Conservation (phyloP, 345 rosid species). For the Syzygium jambos region DNA sequence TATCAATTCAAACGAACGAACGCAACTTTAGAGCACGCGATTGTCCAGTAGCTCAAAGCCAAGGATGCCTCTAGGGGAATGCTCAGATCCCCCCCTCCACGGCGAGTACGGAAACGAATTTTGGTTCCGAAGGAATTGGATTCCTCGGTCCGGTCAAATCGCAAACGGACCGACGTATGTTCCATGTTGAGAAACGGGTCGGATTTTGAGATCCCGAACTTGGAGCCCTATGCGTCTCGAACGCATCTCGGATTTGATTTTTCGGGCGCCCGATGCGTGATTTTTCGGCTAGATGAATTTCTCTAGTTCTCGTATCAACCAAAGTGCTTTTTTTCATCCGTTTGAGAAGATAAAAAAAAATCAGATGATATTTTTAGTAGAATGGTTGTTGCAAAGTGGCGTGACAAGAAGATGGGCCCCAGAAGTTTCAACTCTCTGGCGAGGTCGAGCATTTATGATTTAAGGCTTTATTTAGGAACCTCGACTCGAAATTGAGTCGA, state of each 20-base stretch:
- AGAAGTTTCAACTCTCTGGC: neutral
- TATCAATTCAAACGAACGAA: no score
- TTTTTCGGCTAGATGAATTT: no score
- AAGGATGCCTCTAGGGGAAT: neutral
- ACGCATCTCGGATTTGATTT: neutral
- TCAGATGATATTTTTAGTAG: neutral
- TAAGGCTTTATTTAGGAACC: neutral
- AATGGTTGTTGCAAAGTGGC: neutral
- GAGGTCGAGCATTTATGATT: neutral
- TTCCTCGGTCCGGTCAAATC: neutral
- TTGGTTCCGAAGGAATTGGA: neutral
- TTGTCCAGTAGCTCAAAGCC: fast-evolving
- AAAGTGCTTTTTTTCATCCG: no score
- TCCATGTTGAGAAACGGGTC: neutral
- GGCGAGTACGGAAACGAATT: fast-evolving
- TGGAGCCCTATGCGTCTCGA: neutral
- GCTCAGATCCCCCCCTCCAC: neutral
- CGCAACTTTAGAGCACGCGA: no score
- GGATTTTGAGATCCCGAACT: neutral
- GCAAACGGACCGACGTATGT: neutral
- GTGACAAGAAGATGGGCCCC: neutral
- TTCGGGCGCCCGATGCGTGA: fast-evolving
- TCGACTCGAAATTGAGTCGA: neutral
- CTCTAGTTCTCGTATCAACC: no score
- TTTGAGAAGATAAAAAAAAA: no score